Conservation (phyloP, 2,329 filamentous ascomycete genomes). For the Blastomyces gilchristii region DNA sequence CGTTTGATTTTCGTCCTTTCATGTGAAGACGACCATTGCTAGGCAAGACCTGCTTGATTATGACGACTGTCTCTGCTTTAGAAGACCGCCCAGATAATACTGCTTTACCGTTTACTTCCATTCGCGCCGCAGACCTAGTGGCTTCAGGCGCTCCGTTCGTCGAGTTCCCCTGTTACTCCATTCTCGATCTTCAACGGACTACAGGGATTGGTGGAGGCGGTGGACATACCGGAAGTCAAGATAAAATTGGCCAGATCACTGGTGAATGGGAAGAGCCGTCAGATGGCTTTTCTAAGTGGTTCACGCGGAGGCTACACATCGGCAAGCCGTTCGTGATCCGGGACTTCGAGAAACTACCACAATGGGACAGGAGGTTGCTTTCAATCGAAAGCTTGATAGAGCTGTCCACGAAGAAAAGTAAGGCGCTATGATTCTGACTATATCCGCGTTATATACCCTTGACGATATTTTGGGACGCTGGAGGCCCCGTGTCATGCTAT, state of each 20-base stretch:
- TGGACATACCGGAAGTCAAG: not conserved
- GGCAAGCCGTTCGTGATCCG: slow-evolving; percentile 28
- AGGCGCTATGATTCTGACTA: not conserved
- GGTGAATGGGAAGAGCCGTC: not conserved
- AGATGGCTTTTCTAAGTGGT: slow-evolving; percentile 19
- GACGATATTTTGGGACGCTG: not conserved
- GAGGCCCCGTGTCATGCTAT: not conserved
- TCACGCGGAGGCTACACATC: slow-evolving; percentile 22
- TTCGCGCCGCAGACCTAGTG: slow-evolving; percentile 18
- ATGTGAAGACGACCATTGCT: not conserved
- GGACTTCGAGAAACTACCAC: slow-evolving; percentile 24
- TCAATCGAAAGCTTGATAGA: slow-evolving; percentile 25
- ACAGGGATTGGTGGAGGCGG: not conserved
- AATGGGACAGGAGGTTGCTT: slow-evolving; percentile 21
- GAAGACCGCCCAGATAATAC: not conserved
- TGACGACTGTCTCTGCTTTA: not conserved
- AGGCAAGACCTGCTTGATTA: not conserved
- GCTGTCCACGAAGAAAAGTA: slow-evolving; percentile 27
- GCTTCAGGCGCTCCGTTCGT: slow-evolving; percentile 22
- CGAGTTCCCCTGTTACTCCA: slow-evolving; percentile 25
- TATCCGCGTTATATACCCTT: not conserved
- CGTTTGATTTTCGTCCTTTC: not conserved
- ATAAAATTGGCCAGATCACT: not conserved
- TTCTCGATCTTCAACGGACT: slow-evolving; percentile 18
- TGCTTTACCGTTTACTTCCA: not conserved